Percentiles rank a stretch among this genome's conserved stretches.
phyloP scores from a whole-genome alignment of 1,284 basidiomycete genomes.

The Stygiomarasmius scandens region DNA sequence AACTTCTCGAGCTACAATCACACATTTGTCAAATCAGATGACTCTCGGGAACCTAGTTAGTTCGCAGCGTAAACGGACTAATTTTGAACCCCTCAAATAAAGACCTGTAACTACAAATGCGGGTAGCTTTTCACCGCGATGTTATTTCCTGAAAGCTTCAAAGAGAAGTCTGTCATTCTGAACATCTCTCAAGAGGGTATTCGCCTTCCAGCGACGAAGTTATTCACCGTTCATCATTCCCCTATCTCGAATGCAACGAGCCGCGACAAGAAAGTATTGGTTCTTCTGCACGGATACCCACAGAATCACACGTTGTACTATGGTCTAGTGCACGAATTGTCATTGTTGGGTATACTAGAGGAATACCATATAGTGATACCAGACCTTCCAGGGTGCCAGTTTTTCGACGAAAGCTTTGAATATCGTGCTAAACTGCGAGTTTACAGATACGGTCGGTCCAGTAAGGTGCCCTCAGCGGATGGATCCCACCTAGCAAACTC shows the following conservation, averaged over 20 bases:
- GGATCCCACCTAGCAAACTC: slow-evolving; percentile 15
- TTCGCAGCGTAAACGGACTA: no score
- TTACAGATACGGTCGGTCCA: slow-evolving; percentile 13
- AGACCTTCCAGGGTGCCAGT: slow-evolving; percentile 15
- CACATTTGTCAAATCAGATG: no score
- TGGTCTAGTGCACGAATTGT: slow-evolving; percentile 7
- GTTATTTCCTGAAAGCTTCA: slow-evolving; percentile 4
- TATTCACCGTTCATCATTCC: slow-evolving; percentile 10
- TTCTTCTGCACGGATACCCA: slow-evolving; percentile 16
- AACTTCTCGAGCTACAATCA: no score
- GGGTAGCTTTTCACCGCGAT: neutral
- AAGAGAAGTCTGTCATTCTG: neutral
- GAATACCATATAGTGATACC: slow-evolving; percentile 16
- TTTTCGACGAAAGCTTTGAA: neutral
- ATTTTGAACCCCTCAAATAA: no score
- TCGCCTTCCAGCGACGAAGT: slow-evolving; percentile 4
- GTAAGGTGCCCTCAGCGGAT: slow-evolving; percentile 12
- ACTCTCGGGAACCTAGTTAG: no score
- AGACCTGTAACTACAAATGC: no score
- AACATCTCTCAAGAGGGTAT: neutral
- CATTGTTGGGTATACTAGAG: slow-evolving; percentile 9
- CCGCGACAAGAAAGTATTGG: slow-evolving; percentile 4
- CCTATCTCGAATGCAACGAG: neutral
- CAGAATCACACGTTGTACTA: slow-evolving; percentile 15
- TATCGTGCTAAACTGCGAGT: neutral